A percentile compares a stretch with the other conserved stretches of the same genome.
phyloP scores from a whole-genome alignment of 768 basidiomycete species.

The Boletus barrowsii region DNA sequence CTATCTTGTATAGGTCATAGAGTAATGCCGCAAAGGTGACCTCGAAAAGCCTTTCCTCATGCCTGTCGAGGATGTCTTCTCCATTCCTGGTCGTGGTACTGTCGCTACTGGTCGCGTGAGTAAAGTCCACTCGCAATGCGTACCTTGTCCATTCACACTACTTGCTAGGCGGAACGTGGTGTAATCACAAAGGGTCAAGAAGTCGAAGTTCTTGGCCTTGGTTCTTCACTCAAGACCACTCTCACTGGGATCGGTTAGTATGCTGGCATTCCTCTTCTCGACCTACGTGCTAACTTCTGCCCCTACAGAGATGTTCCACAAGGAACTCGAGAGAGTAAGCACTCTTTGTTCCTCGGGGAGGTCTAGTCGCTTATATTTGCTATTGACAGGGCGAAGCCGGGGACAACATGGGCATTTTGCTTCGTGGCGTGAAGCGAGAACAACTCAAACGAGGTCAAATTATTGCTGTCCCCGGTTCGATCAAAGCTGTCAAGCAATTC shows the following conservation, averaged over 20 bases:
- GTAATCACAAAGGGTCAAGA: constrained; percentile 87
- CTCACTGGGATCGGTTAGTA: constrained; percentile 83
- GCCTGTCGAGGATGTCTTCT: constrained; percentile 95
- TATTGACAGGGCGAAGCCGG: constrained; percentile 82
- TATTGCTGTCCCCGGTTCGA: constrained; percentile 81
- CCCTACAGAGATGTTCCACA: constrained; percentile 94
- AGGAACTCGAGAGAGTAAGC: constrained; percentile 89
- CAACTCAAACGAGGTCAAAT: constrained; percentile 93
- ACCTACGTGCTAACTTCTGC: constrained; percentile 1
- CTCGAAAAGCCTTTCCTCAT: constrained; percentile 98
- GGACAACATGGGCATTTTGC: constrained; percentile 97
- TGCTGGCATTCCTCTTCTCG: background rate
- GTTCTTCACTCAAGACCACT: constrained; percentile 80
- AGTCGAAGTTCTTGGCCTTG: constrained; percentile 89
- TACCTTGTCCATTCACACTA: background rate
- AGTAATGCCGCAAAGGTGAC: constrained; percentile 57
- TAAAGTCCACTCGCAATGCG: background rate
- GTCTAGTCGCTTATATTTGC: constrained; percentile 4
- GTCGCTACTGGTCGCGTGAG: constrained; percentile 91
- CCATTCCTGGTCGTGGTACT: constrained; percentile 97
- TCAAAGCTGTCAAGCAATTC: constrained; percentile 95
- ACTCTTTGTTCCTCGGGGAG: background rate
- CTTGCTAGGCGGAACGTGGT: constrained; percentile 81
- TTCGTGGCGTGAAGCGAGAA: constrained; percentile 96
- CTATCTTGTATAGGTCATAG: background rate